phyloP scores from a whole-genome alignment of 208 protist species.

The Wallacemonas rigidus region DNA sequence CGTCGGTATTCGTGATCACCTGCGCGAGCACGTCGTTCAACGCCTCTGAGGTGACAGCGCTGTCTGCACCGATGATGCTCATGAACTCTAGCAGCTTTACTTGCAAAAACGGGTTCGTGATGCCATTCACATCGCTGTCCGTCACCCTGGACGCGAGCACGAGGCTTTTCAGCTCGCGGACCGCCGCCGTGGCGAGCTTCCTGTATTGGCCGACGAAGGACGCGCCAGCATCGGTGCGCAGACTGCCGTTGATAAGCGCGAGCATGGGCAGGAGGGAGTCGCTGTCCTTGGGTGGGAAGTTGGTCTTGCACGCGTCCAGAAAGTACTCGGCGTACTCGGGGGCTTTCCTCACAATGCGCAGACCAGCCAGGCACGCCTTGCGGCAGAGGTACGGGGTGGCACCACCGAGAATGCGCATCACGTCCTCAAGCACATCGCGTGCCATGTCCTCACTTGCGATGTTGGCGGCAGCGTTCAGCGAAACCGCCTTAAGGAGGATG shows the following conservation, averaged over 20 bases:
- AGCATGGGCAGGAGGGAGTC: constrained; percentile 91
- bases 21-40: constrained; percentile 98
- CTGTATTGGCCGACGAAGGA: constrained; percentile 75
- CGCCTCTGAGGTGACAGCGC: constrained; percentile 91
- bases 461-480: constrained; percentile 97
- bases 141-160: constrained; percentile 93
- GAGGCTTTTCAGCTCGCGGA: constrained; percentile 95
- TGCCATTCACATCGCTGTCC: constrained; percentile 95
- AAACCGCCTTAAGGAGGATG: constrained; percentile 93
- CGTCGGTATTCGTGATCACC: constrained; percentile 98
- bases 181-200: constrained; percentile 88
- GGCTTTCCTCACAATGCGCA: constrained; percentile 93
- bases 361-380: constrained; percentile 92
- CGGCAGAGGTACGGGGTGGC: constrained; percentile 94
- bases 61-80: constrained; percentile 93
- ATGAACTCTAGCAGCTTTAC: constrained; percentile 96
- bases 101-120: constrained; percentile 99
- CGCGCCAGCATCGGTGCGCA: constrained; percentile 54
- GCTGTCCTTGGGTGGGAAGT: constrained; percentile 67
- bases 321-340: constrained; percentile 97
- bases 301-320: constrained; percentile 74
- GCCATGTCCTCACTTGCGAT: constrained; percentile 97
- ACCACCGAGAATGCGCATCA: constrained; percentile 90
- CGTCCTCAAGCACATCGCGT: constrained; percentile 93
- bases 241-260: constrained; percentile 92